Percentiles rank a stretch among this genome's conserved stretches.
These are phyloP conservation scores for Erigeron philadelphicus DNA, from an alignment of 140 eudicot species.

Conservation along the genomic window DNA sequence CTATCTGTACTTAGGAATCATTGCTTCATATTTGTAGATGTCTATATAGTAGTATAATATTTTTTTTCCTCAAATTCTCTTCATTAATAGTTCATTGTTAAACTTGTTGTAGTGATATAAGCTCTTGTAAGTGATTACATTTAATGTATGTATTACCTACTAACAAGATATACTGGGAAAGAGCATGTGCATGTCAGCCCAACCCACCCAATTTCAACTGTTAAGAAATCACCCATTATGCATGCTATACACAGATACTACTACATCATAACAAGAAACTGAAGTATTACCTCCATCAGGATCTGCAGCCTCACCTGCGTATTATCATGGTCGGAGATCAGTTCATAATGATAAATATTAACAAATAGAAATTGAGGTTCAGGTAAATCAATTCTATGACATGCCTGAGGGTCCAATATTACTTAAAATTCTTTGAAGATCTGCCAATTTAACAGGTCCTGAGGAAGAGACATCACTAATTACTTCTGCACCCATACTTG, in stretches of 20 bases:
- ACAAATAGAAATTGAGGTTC: neutral
- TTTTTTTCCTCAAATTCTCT: neutral
- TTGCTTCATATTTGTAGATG: neutral
- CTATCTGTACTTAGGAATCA: neutral
- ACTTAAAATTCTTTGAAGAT: constrained; percentile 85
- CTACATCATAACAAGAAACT: neutral
- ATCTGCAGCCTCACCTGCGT: constrained; percentile 52
- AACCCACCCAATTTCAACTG: neutral
- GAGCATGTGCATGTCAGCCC: neutral
- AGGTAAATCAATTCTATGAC: neutral
- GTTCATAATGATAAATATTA: constrained; percentile 10
- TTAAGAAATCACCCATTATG: too few species aligned
- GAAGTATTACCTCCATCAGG: constrained; percentile 74
- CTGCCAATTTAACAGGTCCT: constrained; percentile 85
- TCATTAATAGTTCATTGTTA: too few species aligned
- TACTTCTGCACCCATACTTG: constrained; percentile 73
- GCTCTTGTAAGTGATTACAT: too few species aligned
- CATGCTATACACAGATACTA: neutral
- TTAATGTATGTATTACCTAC: too few species aligned
- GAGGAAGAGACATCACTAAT: constrained; percentile 84
- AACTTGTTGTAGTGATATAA: too few species aligned
- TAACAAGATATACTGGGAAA: too few species aligned
- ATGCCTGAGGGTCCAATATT: constrained; percentile 79
- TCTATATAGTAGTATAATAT: neutral
- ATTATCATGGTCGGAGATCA: constrained; percentile 10